Percentiles rank a stretch among this genome's conserved stretches.
Evolutionary conservation across 805 yeast genomes (phyloP).

Genomic region (Hanseniaspora jakobsenii): DNA sequence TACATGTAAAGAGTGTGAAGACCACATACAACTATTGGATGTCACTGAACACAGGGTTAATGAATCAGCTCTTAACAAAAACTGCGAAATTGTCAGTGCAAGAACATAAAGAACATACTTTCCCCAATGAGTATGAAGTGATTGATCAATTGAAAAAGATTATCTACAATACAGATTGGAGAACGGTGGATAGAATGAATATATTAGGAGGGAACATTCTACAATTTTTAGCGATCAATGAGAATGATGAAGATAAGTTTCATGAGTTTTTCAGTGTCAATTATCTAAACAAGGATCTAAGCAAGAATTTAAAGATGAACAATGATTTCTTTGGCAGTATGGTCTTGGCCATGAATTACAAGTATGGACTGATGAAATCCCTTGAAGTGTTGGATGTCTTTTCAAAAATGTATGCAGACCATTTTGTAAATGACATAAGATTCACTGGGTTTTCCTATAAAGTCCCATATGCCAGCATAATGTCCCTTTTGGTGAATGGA

Average conservation of each 20-base stretch:
- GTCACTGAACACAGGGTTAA: neutral
- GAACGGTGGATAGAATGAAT: conserved; percentile 4
- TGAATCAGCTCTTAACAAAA: neutral
- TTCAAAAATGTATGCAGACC: neutral
- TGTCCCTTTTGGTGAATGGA: conserved; percentile 8
- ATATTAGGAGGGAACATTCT: conserved; percentile 6
- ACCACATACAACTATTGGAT: conserved; percentile 11
- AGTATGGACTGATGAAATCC: conserved; percentile 8
- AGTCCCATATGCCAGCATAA: conserved; percentile 8
- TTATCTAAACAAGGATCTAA: conserved; percentile 1
- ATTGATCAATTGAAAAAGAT: conserved; percentile 4
- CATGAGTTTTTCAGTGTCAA: conserved; percentile 2
- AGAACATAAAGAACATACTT: too few species aligned
- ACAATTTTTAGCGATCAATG: conserved; percentile 1
- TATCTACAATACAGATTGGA: conserved; percentile 1
- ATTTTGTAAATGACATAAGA: neutral
- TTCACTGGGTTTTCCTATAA: conserved; percentile 6
- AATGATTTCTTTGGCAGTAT: conserved; percentile 11
- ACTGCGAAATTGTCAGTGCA: too few species aligned
- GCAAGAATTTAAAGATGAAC: conserved; percentile 1
- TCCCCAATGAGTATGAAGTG: too few species aligned
- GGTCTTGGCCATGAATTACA: conserved; percentile 3
- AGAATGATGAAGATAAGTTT: conserved; percentile 2
- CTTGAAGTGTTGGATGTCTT: conserved; percentile 3
- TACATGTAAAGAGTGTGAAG: conserved; percentile 1